These are phyloP conservation scores for Laguncularia racemosa DNA, from an alignment of 345 rosid genomes.

Conservation along the genomic window DNA sequence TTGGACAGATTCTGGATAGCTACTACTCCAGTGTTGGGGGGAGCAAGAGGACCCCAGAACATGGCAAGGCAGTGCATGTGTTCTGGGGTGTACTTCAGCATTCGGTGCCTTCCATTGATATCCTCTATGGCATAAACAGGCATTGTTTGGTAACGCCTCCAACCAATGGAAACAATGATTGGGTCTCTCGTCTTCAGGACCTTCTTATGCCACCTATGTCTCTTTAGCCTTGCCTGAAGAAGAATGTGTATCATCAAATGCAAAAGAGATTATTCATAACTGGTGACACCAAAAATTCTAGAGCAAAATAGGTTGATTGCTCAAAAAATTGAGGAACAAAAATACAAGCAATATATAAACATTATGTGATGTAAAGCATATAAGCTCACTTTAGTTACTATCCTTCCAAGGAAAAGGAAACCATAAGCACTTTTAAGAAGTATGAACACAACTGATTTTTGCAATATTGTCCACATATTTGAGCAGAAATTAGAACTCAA, in stretches of 20 bases:
- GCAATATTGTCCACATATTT: too few species aligned
- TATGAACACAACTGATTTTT: too few species aligned
- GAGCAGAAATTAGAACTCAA: too few species aligned
- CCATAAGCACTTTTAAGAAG: too few species aligned
- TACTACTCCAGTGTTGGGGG: slow-evolving; percentile 79
- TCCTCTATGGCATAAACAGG: slow-evolving; percentile 89
- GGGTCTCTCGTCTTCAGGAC: slow-evolving; percentile 88
- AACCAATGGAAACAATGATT: slow-evolving; percentile 80
- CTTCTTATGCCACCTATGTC: slow-evolving; percentile 90
- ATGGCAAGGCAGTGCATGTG: slow-evolving; percentile 95
- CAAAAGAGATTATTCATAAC: neutral
- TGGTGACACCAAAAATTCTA: too few species aligned
- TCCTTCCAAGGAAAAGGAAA: too few species aligned
- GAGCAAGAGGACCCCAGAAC: slow-evolving; percentile 98
- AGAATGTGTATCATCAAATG: neutral
- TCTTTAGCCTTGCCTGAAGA: slow-evolving; percentile 70
- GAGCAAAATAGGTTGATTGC: too few species aligned
- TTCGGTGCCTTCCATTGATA: slow-evolving; percentile 77
- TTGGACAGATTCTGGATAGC: slow-evolving; percentile 79
- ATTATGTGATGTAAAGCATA: too few species aligned
- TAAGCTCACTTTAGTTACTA: too few species aligned
- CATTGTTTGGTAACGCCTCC: slow-evolving; percentile 90
- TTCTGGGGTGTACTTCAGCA: slow-evolving; percentile 93
- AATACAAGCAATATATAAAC: too few species aligned
- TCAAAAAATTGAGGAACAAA: too few species aligned